Base-by-base conservation (phyloP, 805 yeast species). In the Yarrowia sp. region DNA sequence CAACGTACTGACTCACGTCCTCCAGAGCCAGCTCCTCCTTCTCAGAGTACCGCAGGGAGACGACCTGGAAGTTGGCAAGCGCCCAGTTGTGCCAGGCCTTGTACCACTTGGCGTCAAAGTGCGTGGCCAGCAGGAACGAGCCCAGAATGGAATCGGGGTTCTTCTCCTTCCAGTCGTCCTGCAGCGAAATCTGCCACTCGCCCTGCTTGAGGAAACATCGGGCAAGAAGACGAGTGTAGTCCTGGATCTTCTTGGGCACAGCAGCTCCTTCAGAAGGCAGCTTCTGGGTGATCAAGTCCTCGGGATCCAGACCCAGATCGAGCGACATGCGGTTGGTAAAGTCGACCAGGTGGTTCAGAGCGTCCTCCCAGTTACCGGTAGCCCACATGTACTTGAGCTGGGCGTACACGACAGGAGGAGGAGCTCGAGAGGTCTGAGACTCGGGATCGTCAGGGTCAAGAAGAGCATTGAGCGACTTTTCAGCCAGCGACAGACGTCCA, bases 61-160 rank as follows among this genome's bases (percentile, higher is more conserved):
- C 89, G 0, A 94, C 98, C 76, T 95, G 98, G 76, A 93, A 95
- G 78, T 96, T 95, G 0, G 98, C 98, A 75, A 96, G 82, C 0
- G 99, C 99, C 99, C 99, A 95, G 75, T 92, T 94, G 77, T 95
- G 99, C 99, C 99, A 96, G 16, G 98, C 99, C 76, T 96, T 95
- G 75, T 95, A 95, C 97, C 99, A 95, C 32, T 86, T 85, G 43
- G 86, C 83, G 76, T 95, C 98, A 78, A 95, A 94, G 76, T 93
- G 97, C 0, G 99, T 94, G 0, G 99, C 98, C 72, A 95, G 82
- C 68, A 95, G 80, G 76, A 91, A 95, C 0, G 98, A 92, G 12
- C 98, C 97, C 70, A 95, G 80, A 72, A 95, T 92, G 1, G 93
- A 89, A 53, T 92, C 93, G 0, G 93, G 87, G 45, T 83, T 82